These are phyloP conservation scores for Gossypium davidsonii DNA, from an alignment of 441 rosid species.

Conservation along the genomic window DNA sequence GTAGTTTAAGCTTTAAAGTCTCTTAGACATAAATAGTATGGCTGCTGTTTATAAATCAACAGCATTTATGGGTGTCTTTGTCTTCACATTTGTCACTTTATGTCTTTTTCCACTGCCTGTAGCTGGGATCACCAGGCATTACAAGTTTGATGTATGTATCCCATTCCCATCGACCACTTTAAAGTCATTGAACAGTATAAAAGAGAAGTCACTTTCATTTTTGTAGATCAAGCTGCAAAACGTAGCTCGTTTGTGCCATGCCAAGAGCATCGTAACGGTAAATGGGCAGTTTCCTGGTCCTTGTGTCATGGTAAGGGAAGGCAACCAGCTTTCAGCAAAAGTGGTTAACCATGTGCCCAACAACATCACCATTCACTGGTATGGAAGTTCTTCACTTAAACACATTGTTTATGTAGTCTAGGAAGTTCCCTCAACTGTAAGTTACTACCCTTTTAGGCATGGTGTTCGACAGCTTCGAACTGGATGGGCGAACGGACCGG, in stretches of 20 bases:
- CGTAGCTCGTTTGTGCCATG: conserved; percentile 46
- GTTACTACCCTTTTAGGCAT: conserved; percentile 25
- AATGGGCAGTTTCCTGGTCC: conserved; percentile 54
- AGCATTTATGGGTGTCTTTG: conserved; percentile 17
- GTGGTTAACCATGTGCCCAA: conserved; percentile 35
- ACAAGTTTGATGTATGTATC: conserved; percentile 30
- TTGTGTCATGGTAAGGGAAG: conserved; percentile 39
- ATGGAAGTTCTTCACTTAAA: neutral
- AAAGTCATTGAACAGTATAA: neutral
- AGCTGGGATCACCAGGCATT: conserved; percentile 35
- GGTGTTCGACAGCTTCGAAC: conserved; percentile 40
- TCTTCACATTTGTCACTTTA: conserved; percentile 22
- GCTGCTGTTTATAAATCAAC: conserved; percentile 25
- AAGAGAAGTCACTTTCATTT: neutral
- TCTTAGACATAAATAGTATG: conserved; percentile 20
- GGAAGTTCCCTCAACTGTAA: neutral
- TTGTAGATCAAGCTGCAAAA: conserved; percentile 23
- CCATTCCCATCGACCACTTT: neutral
- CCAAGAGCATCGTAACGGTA: conserved; percentile 38
- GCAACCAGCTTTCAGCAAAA: conserved; percentile 37
- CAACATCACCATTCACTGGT: conserved; percentile 46
- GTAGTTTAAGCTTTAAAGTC: neutral
- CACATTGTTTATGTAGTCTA: neutral
- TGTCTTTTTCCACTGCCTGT: conserved; percentile 26
- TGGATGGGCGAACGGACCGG: conserved; percentile 64